Conservation (phyloP, 2,329 filamentous ascomycete genomes). For the Rhytidhysteron rufulum region DNA sequence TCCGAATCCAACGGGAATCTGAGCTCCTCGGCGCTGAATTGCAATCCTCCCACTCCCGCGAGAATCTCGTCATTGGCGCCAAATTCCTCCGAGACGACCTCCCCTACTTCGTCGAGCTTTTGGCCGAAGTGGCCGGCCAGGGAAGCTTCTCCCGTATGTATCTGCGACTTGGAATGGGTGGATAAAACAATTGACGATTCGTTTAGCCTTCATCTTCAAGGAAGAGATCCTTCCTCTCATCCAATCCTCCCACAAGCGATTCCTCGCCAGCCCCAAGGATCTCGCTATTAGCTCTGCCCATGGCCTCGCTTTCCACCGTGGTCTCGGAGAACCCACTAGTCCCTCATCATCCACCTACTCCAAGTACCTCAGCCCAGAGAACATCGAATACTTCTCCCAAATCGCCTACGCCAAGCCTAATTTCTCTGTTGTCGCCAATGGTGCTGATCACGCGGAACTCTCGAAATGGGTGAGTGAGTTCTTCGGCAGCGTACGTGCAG, state of each 20-base stretch:
- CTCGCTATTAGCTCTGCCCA: conserved; percentile 85
- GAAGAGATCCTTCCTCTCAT: conserved; percentile 81
- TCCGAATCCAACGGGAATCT: conserved; percentile 91
- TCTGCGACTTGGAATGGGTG: too few relatives aligned
- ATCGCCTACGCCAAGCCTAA: conserved; percentile 84
- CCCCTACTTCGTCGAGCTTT: conserved; percentile 93
- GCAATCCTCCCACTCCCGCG: conserved; percentile 81
- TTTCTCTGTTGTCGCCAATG: conserved; percentile 87
- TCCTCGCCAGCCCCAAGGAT: conserved; percentile 59
- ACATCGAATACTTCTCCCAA: conserved; percentile 71
- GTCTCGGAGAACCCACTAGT: conserved; percentile 76
- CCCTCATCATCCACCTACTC: conserved; percentile 67
- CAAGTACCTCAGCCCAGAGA: conserved; percentile 75
- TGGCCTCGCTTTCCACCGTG: conserved; percentile 84
- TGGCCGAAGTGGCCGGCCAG: conserved; percentile 83
- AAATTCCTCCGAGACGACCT: conserved; percentile 95
- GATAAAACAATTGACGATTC: conserved; percentile 4
- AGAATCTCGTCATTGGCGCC: conserved; percentile 87
- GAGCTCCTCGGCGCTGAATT: conserved; percentile 94
- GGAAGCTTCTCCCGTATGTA: conserved; percentile 73
- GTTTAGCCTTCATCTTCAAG: conserved; percentile 77
- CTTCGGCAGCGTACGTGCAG: conserved; percentile 68
- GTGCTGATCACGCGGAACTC: conserved; percentile 70
- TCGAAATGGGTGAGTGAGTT: conserved; percentile 91
- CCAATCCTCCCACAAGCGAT: conserved; percentile 70